phyloP scores from a whole-genome alignment of 2,329 filamentous ascomycete species.

The Escovopsis sp. region DNA sequence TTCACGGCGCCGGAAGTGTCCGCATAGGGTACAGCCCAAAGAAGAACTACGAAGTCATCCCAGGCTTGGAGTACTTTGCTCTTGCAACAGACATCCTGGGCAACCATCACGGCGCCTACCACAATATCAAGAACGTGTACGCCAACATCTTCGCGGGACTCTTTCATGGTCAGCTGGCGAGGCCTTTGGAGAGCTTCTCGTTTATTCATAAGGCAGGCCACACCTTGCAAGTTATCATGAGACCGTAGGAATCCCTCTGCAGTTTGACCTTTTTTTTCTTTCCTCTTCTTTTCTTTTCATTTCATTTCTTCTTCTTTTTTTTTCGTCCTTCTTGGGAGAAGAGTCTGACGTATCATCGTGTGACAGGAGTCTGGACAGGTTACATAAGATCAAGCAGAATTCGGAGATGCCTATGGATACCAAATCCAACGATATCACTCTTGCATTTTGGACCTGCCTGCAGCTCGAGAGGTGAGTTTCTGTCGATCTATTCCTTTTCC shows the following conservation, averaged over 20 bases:
- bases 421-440: slow-evolving; percentile 46
- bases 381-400: slow-evolving; percentile 26
- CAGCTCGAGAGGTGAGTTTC: slow-evolving; percentile 65
- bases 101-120: slow-evolving; percentile 62
- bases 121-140: slow-evolving; percentile 72
- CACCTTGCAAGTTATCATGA: slow-evolving; percentile 56
- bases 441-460: slow-evolving; percentile 86
- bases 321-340: neutral
- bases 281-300: neutral
- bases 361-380: slow-evolving; percentile 32
- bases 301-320: neutral
- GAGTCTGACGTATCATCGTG: slow-evolving; percentile 1
- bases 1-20: slow-evolving; percentile 25
- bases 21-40: slow-evolving; percentile 19
- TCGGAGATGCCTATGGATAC: slow-evolving; percentile 26
- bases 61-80: slow-evolving; percentile 80
- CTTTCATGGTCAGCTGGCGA: slow-evolving; percentile 76
- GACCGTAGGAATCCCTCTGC: slow-evolving; percentile 40
- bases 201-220: slow-evolving; percentile 43
- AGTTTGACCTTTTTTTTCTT: neutral
- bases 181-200: slow-evolving; percentile 70
- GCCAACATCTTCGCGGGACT: slow-evolving; percentile 72
- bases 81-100: slow-evolving; percentile 78
- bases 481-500: no score
- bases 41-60: slow-evolving; percentile 69